Evolutionary conservation across 805 yeast genomes (phyloP).

Genomic region (Cyberlindnera petersonii): DNA sequence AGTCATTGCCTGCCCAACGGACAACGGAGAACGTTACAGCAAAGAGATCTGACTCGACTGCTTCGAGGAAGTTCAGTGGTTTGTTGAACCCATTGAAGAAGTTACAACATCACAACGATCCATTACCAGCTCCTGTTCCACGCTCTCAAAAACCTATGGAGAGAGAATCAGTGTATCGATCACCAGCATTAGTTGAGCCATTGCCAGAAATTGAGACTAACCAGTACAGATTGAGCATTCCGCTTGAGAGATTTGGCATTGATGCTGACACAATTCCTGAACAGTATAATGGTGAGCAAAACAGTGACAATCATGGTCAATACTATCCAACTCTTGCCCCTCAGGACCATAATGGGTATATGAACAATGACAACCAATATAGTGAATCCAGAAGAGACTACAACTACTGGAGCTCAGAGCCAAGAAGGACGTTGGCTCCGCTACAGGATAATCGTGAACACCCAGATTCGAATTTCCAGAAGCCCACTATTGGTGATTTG

Average conservation of each 20-base stretch:
- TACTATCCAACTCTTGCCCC: constrained; percentile 16
- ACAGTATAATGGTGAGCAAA: constrained; percentile 1
- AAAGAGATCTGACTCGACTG: constrained; percentile 7
- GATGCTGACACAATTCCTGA: constrained; percentile 3
- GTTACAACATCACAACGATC: constrained; percentile 4
- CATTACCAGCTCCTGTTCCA: constrained; percentile 10
- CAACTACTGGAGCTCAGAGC: constrained; percentile 19
- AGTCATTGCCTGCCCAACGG: constrained; percentile 7
- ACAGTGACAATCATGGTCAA: constrained; percentile 4
- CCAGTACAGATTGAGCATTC: constrained; percentile 27
- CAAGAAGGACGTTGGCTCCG: constrained; percentile 7
- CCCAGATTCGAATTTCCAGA: too few species aligned
- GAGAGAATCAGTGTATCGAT: constrained; percentile 8
- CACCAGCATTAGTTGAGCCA: constrained; percentile 23
- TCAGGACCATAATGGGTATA: constrained; percentile 5
- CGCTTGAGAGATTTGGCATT: constrained; percentile 23
- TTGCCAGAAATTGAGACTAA: constrained; percentile 26
- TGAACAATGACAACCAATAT: background rate
- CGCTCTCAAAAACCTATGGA: constrained; percentile 3
- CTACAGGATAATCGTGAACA: constrained; percentile 7
- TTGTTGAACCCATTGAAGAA: constrained; percentile 10
- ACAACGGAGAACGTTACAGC: constrained; percentile 2
- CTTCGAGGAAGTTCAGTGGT: constrained; percentile 11
- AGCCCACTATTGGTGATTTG: too few species aligned
- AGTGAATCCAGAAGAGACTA: constrained; percentile 7